Conservation (phyloP, 2,329 filamentous ascomycete species). For the Fusarium concolor region DNA sequence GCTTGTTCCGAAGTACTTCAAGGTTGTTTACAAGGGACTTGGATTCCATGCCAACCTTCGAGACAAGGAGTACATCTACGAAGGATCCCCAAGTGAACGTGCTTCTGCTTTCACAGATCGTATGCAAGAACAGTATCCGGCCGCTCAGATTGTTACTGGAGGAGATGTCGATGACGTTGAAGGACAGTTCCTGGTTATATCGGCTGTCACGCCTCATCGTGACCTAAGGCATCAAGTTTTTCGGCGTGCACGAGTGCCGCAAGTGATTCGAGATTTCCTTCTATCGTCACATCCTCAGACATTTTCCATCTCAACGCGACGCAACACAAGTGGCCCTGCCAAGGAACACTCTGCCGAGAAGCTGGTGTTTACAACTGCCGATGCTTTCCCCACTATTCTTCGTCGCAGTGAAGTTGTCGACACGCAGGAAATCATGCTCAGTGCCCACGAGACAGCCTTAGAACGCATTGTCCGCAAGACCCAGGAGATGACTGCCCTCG, state of each 20-base stretch:
- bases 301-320: conserved; percentile 81
- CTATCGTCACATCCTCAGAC: conserved; percentile 80
- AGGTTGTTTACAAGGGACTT: conserved; percentile 87
- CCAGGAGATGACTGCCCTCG: conserved; percentile 80
- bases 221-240: conserved; percentile 86
- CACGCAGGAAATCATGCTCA: conserved; percentile 73
- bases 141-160: conserved; percentile 81
- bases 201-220: conserved; percentile 82
- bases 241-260: conserved; percentile 85
- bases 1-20: conserved; percentile 86
- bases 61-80: conserved; percentile 93
- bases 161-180: conserved; percentile 82
- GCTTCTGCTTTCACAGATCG: conserved; percentile 87
- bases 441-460: conserved; percentile 85
- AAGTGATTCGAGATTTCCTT: conserved; percentile 86
- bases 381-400: conserved; percentile 91
- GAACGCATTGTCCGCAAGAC: conserved; percentile 93
- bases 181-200: conserved; percentile 90
- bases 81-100: conserved; percentile 81
- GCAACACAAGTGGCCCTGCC: conserved; percentile 75
- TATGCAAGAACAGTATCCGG: conserved; percentile 90
- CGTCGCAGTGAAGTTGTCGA: conserved; percentile 86
- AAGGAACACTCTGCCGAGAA: conserved; percentile 85
- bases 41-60: conserved; percentile 84
- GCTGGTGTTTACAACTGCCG: conserved; percentile 82